These are phyloP conservation scores for Fusarium secorum DNA, from an alignment of 2,329 filamentous ascomycete genomes.

Conservation along the genomic window DNA sequence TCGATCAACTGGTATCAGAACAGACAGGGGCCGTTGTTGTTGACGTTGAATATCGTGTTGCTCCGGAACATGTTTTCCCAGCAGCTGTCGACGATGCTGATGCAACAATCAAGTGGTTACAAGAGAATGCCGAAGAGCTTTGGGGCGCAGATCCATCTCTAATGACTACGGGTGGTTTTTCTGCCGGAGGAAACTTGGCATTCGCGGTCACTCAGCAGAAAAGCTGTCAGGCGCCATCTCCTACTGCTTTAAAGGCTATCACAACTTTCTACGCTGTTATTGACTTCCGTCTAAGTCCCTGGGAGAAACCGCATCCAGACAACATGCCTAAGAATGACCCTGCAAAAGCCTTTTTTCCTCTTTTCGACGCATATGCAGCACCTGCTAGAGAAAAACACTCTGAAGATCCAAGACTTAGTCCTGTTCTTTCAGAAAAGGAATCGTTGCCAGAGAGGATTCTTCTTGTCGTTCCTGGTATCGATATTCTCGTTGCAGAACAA, in stretches of 20 bases:
- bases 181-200: constrained; percentile 55
- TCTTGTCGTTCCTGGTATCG: constrained; percentile 50
- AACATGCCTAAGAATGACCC: constrained; percentile 50
- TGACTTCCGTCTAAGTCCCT: constrained; percentile 50
- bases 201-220: constrained; percentile 45
- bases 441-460: constrained; percentile 50
- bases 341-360: constrained; percentile 47
- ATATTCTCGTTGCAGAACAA: constrained; percentile 54
- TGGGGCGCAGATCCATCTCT: constrained; percentile 50
- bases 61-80: constrained; percentile 60
- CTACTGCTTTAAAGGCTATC: constrained; percentile 47
- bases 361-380: constrained; percentile 55
- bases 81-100: constrained; percentile 57
- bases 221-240: constrained; percentile 31
- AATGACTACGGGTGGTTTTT: constrained; percentile 55
- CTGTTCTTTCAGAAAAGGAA: constrained; percentile 46
- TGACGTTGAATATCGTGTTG: constrained; percentile 60
- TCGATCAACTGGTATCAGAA: constrained; percentile 46
- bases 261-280: constrained; percentile 52
- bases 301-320: constrained; percentile 50
- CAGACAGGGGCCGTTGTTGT: constrained; percentile 55
- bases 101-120: constrained; percentile 51
- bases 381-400: constrained; percentile 40
- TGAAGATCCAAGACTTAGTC: constrained; percentile 48
- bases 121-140: constrained; percentile 47